Base-by-base conservation (phyloP, 164 flowering plant genomes). In the Nymphaea thermarum region DNA sequence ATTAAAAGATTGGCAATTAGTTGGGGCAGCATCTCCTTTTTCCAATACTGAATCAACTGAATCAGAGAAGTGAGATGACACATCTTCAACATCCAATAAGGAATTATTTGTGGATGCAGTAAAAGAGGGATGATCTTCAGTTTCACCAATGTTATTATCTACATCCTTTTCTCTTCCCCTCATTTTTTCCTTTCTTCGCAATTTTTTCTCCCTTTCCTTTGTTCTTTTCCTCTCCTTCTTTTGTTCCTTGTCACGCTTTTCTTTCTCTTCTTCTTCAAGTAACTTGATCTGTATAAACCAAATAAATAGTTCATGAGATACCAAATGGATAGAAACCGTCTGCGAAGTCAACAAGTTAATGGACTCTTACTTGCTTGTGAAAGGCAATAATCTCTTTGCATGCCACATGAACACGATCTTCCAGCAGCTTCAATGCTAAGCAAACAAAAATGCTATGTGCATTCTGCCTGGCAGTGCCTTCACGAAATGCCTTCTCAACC, bases 401-500 rank as follows among this genome's bases (percentile, higher is more conserved):
- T 45, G 97, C 96, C 73, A 94, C 90, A 80, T 86, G 97, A 70
- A 94, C 82, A 61, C 97, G 93, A 77, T 94, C 95, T 80, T 94
- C 99, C 77, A 94, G 80, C 69, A 91, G 79, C 77, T 90, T 86
- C 64, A 88, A 66, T 44, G 96, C 91, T 77, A 94, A 95, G 76
- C 95, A 87, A 59, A 94, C 95, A 84, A 94, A 91, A 64, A 88
- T 87, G 79, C 90, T 89, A 79, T 91, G 99, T 41, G 96, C 99
- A 88, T 94, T 94, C 79, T 91, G 99, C 53, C 97, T 90, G 43
- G 97, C 95, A 6, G 97, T 94, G 63, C 95, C 99, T 82, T 94
- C 99, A 77, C 99, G 83, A 68, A 88, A 88, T 71, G 99, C 99
- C 75, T 94, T 94, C 69, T 91, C 97, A 71, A 91, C 99, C 99